Conservation (phyloP, 2,329 filamentous ascomycete genomes). For the Diaporthe destruens region DNA sequence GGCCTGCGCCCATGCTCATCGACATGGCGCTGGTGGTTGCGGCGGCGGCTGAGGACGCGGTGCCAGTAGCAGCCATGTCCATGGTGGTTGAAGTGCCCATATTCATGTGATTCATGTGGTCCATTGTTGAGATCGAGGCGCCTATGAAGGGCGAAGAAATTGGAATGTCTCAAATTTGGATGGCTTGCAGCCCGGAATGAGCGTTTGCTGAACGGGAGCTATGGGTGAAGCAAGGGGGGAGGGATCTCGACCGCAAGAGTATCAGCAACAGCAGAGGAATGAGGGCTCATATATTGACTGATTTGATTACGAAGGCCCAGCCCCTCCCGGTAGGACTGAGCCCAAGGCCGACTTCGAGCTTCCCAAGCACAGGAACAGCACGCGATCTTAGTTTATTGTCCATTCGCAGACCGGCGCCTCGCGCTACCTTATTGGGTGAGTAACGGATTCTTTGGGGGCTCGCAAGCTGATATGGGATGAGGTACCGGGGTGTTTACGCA, state of each 20-base stretch:
- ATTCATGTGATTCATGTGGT: conserved; percentile 6
- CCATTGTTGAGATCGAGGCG: not conserved
- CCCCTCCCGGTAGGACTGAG: no score
- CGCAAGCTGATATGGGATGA: conserved; percentile 1
- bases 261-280: not conserved
- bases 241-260: no score
- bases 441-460: not conserved
- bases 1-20: conserved; percentile 24
- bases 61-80: conserved; percentile 4
- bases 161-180: conserved; percentile 8
- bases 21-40: conserved; percentile 27
- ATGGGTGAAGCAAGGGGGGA: not conserved
- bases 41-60: conserved; percentile 3
- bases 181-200: not conserved
- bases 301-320: not conserved
- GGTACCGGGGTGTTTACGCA: conserved; percentile 2
- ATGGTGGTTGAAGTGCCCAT: conserved; percentile 15
- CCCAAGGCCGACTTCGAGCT: not conserved
- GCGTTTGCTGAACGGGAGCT: not conserved
- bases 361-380: not conserved
- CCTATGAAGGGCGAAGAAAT: not conserved
- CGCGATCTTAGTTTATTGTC: not conserved
- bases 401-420: not conserved
- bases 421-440: not conserved
- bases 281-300: not conserved